These are phyloP conservation scores for Penicillium simplicissimum DNA, from an alignment of 495 filamentous ascomycete genomes.

Conservation along the genomic window DNA sequence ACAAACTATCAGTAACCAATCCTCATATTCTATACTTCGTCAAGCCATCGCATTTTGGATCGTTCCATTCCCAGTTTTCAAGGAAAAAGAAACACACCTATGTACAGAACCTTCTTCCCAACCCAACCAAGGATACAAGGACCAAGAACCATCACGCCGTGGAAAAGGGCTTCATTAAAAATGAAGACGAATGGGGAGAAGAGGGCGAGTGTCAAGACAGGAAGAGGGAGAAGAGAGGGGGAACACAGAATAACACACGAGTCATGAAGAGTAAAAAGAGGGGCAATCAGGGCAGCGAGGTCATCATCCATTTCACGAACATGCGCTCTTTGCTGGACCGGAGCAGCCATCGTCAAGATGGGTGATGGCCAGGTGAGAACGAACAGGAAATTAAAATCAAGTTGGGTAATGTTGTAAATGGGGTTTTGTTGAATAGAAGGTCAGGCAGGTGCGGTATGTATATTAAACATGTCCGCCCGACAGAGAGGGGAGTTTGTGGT, in stretches of 20 bases:
- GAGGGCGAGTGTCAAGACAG: neutral
- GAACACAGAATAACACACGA: neutral
- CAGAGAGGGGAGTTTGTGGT: conserved; percentile 1
- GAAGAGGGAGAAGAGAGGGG: neutral
- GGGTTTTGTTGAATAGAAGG: neutral
- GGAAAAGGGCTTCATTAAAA: conserved; percentile 21
- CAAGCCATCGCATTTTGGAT: neutral
- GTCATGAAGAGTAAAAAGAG: neutral
- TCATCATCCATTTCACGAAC: conserved; percentile 26
- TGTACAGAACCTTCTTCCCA: conserved; percentile 1
- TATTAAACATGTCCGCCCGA: neutral
- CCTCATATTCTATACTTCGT: conserved; percentile 1
- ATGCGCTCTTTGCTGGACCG: neutral
- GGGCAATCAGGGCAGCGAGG: neutral
- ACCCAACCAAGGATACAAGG: conserved; percentile 6
- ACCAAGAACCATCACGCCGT: conserved; percentile 11
- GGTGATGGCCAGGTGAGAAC: neutral
- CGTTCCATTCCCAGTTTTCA: neutral
- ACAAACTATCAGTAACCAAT: neutral
- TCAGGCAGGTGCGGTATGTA: no score
- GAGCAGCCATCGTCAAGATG: conserved; percentile 26
- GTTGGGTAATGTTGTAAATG: neutral
- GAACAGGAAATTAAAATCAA: conserved; percentile 1
- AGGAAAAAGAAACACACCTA: neutral
- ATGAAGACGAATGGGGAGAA: neutral